These are phyloP conservation scores for Colletotrichum endophyticum DNA, from an alignment of 2,329 filamentous ascomycete genomes.

Conservation along the genomic window DNA sequence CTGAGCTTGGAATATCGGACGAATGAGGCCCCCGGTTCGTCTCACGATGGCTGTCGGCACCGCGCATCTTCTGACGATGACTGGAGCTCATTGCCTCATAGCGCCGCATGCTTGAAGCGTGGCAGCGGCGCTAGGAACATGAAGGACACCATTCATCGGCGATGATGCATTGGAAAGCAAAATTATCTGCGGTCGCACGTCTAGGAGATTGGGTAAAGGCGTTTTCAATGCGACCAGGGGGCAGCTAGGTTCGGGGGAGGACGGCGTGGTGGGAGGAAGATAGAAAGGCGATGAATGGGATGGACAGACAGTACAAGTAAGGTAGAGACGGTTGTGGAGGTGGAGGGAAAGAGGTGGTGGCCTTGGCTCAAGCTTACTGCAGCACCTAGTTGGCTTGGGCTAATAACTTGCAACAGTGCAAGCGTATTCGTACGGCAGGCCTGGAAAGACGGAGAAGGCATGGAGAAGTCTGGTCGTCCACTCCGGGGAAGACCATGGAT, in stretches of 20 bases:
- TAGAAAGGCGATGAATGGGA: neutral
- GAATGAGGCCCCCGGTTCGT: constrained; percentile 15
- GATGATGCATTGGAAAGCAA: constrained; percentile 11
- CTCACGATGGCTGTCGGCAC: constrained; percentile 8
- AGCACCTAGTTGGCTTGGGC: neutral
- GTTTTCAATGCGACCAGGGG: neutral
- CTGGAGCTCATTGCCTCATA: constrained; percentile 18
- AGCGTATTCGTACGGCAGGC: neutral
- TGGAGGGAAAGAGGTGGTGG: neutral
- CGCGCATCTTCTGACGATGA: constrained; percentile 11
- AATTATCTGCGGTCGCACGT: neutral
- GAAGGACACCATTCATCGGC: constrained; percentile 1
- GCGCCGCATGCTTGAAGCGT: constrained; percentile 2
- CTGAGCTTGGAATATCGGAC: constrained; percentile 6
- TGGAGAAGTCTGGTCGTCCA: neutral
- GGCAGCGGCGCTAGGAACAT: constrained; percentile 6
- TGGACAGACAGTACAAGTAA: neutral
- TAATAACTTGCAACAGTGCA: neutral
- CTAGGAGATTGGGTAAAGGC: neutral
- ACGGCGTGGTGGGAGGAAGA: neutral
- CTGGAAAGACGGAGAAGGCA: neutral
- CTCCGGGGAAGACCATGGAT: constrained; percentile 6
- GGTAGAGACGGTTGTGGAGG: neutral
- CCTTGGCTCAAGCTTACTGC: neutral
- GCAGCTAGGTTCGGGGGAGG: neutral